A percentile compares a stretch with the other conserved stretches of the same genome.
These are phyloP conservation scores for Penicillium argentinense DNA, from an alignment of 495 filamentous ascomycete species.

Conservation along the genomic window DNA sequence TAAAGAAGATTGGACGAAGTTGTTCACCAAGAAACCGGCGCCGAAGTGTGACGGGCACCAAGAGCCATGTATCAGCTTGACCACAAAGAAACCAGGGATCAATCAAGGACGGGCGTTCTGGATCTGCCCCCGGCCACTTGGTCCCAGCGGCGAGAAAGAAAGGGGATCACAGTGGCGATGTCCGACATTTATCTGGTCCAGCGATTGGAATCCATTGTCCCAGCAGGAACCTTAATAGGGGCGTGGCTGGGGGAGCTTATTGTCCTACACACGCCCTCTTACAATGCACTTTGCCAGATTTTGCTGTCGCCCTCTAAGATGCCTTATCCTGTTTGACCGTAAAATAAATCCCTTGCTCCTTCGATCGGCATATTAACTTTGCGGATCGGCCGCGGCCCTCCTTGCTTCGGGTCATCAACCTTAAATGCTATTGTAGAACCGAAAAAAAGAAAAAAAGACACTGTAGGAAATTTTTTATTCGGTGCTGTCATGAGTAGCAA, in stretches of 20 bases:
- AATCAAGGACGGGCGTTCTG: constrained; percentile 86
- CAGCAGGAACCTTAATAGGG: constrained; percentile 11
- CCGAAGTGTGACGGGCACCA: constrained; percentile 81
- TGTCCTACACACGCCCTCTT: background rate
- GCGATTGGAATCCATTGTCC: constrained; percentile 64
- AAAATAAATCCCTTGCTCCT: no score
- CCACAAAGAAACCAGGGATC: constrained; percentile 82
- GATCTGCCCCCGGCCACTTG: constrained; percentile 79
- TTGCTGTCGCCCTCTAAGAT: background rate
- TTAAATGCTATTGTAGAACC: no score
- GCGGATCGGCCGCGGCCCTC: no score
- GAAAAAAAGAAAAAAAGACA: no score
- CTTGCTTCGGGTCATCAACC: no score
- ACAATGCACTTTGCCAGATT: background rate
- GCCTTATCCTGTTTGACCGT: no score
- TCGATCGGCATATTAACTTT: no score
- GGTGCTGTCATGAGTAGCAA: no score
- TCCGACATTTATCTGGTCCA: constrained; percentile 86
- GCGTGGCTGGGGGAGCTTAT: background rate
- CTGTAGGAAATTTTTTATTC: no score
- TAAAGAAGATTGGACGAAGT: constrained; percentile 83
- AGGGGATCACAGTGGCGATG: constrained; percentile 82
- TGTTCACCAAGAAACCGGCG: constrained; percentile 71
- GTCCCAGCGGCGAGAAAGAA: constrained; percentile 81
- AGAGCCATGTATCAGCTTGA: constrained; percentile 77